Percentiles rank a stretch among this genome's conserved stretches.
phyloP scores from a whole-genome alignment of 768 basidiomycete species.

The Russula sp. region DNA sequence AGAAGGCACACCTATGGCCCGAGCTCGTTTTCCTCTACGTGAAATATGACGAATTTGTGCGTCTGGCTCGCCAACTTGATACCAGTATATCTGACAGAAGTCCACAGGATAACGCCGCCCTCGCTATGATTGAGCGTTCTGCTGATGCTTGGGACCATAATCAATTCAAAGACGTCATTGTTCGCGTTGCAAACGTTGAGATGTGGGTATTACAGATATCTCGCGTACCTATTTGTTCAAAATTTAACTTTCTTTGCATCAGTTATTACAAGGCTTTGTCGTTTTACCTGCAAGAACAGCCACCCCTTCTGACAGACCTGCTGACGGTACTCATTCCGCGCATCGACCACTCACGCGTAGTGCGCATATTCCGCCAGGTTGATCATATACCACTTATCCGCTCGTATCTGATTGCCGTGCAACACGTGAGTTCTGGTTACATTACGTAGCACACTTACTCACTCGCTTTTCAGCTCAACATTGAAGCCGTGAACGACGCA shows the following conservation, averaged over 20 bases:
- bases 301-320: slow-evolving; percentile 87
- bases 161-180: slow-evolving; percentile 97
- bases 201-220: slow-evolving; percentile 49
- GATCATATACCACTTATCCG: slow-evolving; percentile 96
- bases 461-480: slow-evolving; percentile 57
- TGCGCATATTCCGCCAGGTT: slow-evolving; percentile 90
- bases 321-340: slow-evolving; percentile 88
- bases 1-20: slow-evolving; percentile 96
- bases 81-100: background rate
- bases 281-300: slow-evolving; percentile 93
- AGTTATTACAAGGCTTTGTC: slow-evolving; percentile 94
- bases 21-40: slow-evolving; percentile 98
- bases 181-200: slow-evolving; percentile 95
- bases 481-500: slow-evolving; percentile 95
- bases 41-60: slow-evolving; percentile 92
- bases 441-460: background rate
- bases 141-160: slow-evolving; percentile 99
- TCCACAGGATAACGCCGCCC: slow-evolving; percentile 83
- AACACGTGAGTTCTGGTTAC: slow-evolving; percentile 53
- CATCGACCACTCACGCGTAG: slow-evolving; percentile 92
- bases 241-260: slow-evolving; percentile 8
- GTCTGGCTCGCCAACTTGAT: slow-evolving; percentile 25
- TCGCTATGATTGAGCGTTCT: slow-evolving; percentile 98
- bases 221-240: background rate
- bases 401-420: slow-evolving; percentile 94